A percentile compares a stretch with the other conserved stretches of the same genome.
Conservation (phyloP, 148 eudicot species). For the Simmondsia chinensis region DNA sequence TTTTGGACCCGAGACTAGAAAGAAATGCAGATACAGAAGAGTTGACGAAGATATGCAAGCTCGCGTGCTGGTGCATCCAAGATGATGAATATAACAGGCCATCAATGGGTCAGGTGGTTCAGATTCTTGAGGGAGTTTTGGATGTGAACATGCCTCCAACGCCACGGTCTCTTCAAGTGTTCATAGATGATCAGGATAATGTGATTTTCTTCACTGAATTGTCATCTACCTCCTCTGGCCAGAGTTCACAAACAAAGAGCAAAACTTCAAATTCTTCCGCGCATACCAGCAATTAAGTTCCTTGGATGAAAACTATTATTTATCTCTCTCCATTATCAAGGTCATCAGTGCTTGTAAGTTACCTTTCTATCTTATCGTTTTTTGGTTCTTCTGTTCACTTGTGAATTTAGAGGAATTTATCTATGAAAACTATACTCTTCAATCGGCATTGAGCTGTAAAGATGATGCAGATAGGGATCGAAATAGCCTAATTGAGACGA, state of each 20-base stretch:
- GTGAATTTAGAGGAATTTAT: too few species aligned
- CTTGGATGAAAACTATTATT: too few species aligned
- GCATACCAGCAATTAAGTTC: too few species aligned
- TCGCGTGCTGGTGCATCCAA: constrained; percentile 76
- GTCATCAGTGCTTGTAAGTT: too few species aligned
- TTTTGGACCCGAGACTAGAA: constrained; percentile 40
- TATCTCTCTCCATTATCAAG: too few species aligned
- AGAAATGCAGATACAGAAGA: constrained; percentile 31
- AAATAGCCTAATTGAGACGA: too few species aligned
- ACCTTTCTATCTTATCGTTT: too few species aligned
- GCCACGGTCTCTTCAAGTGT: constrained; percentile 39
- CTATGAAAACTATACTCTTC: too few species aligned
- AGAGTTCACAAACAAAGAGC: constrained; percentile 16
- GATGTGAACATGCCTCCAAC: constrained; percentile 55
- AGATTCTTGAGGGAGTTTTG: constrained; percentile 58
- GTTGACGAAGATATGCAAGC: constrained; percentile 32
- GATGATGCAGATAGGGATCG: too few species aligned
- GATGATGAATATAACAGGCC: constrained; percentile 57
- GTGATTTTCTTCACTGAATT: constrained; percentile 47
- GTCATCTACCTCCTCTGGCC: constrained; percentile 35
- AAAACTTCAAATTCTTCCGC: too few species aligned
- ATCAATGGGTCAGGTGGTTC: constrained; percentile 64
- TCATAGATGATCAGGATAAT: constrained; percentile 29
- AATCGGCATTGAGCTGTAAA: too few species aligned
- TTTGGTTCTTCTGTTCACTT: too few species aligned